Conservation (phyloP, 2,329 filamentous ascomycete genomes). For the Cladosporium phlei region DNA sequence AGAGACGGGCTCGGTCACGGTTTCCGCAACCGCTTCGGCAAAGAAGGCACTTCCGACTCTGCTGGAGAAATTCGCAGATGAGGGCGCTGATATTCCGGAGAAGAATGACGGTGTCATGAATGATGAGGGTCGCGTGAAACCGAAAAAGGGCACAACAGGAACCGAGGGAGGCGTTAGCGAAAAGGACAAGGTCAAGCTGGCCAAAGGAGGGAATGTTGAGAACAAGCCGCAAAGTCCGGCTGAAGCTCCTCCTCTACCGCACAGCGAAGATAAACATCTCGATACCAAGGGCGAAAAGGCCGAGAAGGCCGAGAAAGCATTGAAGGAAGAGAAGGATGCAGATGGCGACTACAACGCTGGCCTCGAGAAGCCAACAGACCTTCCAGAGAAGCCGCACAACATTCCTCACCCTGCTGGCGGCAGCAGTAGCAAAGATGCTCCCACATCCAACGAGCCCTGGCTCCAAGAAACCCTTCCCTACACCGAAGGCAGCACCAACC, state of each 20-base stretch:
- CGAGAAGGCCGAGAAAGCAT: conserved; percentile 30
- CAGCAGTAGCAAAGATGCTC: neutral
- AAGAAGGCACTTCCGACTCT: conserved; percentile 31
- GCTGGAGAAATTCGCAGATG: conserved; percentile 35
- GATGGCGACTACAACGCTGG: conserved; percentile 28
- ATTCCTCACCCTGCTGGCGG: conserved; percentile 56
- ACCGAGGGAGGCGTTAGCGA: conserved; percentile 86
- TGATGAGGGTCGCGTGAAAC: conserved; percentile 68
- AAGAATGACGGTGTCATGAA: conserved; percentile 84
- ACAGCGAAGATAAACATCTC: conserved; percentile 72
- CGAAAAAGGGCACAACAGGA: conserved; percentile 81
- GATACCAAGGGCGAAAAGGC: conserved; percentile 22
- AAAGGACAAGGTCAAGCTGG: conserved; percentile 72
- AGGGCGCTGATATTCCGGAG: conserved; percentile 50
- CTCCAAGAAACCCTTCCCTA: conserved; percentile 36
- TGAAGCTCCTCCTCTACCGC: conserved; percentile 74
- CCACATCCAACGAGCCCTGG: conserved; percentile 19
- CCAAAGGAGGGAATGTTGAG: conserved; percentile 59
- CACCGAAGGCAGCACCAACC: conserved; percentile 31
- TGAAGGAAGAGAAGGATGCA: conserved; percentile 37
- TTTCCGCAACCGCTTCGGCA: conserved; percentile 24
- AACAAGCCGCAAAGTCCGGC: conserved; percentile 81
- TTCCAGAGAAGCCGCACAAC: conserved; percentile 74
- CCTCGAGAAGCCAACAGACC: conserved; percentile 50
- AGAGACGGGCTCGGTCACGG: conserved; percentile 21